Evolutionary conservation across 768 basidiomycete species (phyloP).

Genomic region (Boletus insuetus): DNA sequence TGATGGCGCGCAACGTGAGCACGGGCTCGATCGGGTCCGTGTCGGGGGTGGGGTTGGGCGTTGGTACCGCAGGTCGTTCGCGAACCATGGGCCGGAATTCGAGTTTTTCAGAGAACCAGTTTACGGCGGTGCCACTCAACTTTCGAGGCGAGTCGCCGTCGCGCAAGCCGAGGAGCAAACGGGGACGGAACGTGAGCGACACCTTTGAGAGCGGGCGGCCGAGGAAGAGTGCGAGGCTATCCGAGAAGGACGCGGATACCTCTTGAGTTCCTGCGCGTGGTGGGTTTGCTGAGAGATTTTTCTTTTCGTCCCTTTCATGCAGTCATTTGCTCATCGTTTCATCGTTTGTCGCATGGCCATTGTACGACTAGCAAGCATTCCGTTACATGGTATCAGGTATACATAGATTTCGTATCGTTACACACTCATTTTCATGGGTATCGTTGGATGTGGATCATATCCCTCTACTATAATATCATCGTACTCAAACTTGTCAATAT

Average conservation of each 20-base stretch:
- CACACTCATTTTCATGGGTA: slow-evolving; percentile 97
- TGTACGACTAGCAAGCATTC: background rate
- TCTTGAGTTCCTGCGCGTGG: background rate
- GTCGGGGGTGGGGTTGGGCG: background rate
- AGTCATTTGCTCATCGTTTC: no score
- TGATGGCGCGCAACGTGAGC: slow-evolving; percentile 15
- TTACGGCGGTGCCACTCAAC: slow-evolving; percentile 43
- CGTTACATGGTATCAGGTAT: slow-evolving; percentile 5
- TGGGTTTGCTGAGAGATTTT: no score
- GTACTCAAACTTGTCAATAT: slow-evolving; percentile 78
- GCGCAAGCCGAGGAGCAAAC: slow-evolving; percentile 29
- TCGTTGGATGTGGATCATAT: slow-evolving; percentile 78
- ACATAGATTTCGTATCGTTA: slow-evolving; percentile 26
- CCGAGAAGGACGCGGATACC: background rate
- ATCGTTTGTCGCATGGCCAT: no score
- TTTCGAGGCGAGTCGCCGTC: slow-evolving; percentile 32
- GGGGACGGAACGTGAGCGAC: slow-evolving; percentile 19
- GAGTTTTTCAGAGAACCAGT: slow-evolving; percentile 40
- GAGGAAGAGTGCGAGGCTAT: slow-evolving; percentile 21
- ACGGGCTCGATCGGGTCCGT: slow-evolving; percentile 5
- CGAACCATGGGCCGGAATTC: slow-evolving; percentile 27
- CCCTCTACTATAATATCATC: slow-evolving; percentile 86
- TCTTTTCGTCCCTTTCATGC: no score
- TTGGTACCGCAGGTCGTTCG: background rate
- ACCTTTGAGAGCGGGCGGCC: slow-evolving; percentile 12